These are phyloP conservation scores for Hortiboletus flavorubellus DNA, from an alignment of 768 basidiomycete genomes.

Conservation along the genomic window DNA sequence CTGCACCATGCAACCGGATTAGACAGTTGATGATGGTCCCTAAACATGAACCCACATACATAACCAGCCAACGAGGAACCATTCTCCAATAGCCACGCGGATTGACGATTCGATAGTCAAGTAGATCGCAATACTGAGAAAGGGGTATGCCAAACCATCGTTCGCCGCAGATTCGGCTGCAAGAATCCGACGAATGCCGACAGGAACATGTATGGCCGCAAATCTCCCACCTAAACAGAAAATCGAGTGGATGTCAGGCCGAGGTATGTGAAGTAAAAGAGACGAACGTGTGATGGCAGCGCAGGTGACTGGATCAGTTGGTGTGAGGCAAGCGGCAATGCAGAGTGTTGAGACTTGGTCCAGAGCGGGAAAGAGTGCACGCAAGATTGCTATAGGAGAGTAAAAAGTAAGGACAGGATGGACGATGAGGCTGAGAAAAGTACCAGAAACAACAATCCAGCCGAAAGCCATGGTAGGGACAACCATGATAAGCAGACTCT, in stretches of 20 bases:
- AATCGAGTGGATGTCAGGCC: not conserved
- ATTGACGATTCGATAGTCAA: slow-evolving; percentile 67
- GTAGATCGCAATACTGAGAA: slow-evolving; percentile 83
- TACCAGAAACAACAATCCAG: slow-evolving; percentile 75
- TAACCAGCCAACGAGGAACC: slow-evolving; percentile 84
- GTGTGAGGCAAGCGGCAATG: slow-evolving; percentile 86
- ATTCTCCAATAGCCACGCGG: slow-evolving; percentile 68
- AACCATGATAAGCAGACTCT: slow-evolving; percentile 64
- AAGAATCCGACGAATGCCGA: slow-evolving; percentile 74
- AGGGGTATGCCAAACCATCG: slow-evolving; percentile 94
- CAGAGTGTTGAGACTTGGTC: slow-evolving; percentile 74
- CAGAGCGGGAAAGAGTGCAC: slow-evolving; percentile 67
- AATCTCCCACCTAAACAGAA: slow-evolving; percentile 59
- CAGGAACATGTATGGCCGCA: slow-evolving; percentile 65
- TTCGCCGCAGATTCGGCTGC: slow-evolving; percentile 93
- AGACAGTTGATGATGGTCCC: not conserved
- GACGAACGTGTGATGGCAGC: slow-evolving; percentile 70
- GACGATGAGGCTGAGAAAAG: slow-evolving; percentile 14
- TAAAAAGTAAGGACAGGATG: not conserved
- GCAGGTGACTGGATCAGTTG: slow-evolving; percentile 93
- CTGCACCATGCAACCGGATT: slow-evolving; percentile 35
- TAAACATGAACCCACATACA: slow-evolving; percentile 35
- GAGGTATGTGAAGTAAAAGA: not conserved
- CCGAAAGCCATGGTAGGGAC: slow-evolving; percentile 84
- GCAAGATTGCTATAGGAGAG: slow-evolving; percentile 54